phyloP scores from a whole-genome alignment of 2,329 filamentous ascomycete species.

The Calcarisporium arbuscula region DNA sequence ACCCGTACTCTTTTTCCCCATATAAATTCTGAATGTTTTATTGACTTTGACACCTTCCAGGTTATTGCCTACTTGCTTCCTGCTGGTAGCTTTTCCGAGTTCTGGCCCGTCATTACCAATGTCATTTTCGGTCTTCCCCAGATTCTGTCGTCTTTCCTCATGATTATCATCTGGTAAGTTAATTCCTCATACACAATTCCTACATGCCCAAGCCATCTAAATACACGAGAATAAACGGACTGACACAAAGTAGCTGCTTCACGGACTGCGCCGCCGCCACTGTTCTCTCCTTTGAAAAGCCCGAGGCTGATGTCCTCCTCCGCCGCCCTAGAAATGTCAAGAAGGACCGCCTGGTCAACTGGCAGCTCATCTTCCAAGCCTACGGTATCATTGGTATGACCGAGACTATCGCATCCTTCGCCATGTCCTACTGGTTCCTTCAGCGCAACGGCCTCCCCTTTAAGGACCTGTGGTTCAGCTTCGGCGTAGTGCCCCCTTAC shows the following conservation, averaged over 20 bases:
- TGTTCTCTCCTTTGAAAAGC: conserved; percentile 67
- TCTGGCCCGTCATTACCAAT: conserved; percentile 70
- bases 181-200: background rate
- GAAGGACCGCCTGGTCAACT: conserved; percentile 67
- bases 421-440: conserved; percentile 63
- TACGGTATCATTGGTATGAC: conserved; percentile 66
- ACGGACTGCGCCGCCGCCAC: conserved; percentile 71
- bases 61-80: conserved; percentile 63
- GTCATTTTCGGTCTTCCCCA: conserved; percentile 68
- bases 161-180: conserved; percentile 56
- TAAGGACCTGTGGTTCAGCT: conserved; percentile 59
- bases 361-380: conserved; percentile 64
- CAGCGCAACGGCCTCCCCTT: conserved; percentile 59
- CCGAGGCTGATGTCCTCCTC: conserved; percentile 67
- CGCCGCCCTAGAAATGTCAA: conserved; percentile 62
- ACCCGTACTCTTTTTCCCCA: conserved; percentile 28
- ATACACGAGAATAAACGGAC: background rate
- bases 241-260: conserved; percentile 49
- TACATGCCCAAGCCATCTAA: background rate
- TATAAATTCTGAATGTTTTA: background rate
- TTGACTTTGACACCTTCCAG: conserved; percentile 5
- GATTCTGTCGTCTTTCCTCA: conserved; percentile 66
- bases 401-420: conserved; percentile 53
- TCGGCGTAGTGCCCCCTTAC: conserved; percentile 45
- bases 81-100: conserved; percentile 68